Conservation (phyloP, 225 moss, liverwort and hornwort genomes). For the Ulota crispa region DNA sequence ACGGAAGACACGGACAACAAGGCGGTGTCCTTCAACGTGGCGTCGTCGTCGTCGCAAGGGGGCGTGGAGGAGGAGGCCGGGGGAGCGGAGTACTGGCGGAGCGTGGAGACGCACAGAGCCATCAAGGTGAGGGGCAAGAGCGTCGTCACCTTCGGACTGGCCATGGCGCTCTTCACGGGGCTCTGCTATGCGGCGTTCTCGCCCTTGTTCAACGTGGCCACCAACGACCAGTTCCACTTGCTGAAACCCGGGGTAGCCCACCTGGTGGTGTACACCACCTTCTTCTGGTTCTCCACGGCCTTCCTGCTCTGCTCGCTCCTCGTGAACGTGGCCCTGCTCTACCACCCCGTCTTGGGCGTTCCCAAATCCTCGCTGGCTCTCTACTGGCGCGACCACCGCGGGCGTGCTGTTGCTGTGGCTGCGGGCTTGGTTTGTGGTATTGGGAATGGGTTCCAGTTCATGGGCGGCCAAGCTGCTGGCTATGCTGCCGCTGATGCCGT, state of each 20-base stretch:
- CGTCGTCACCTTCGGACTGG: conserved; percentile 65
- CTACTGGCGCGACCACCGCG: conserved; percentile 60
- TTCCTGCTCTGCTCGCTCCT: conserved; percentile 61
- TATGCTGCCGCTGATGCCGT: conserved; percentile 98
- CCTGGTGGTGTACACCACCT: conserved; percentile 87
- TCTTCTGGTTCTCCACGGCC: conserved; percentile 90
- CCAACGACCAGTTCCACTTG: conserved; percentile 80
- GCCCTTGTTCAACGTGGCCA: conserved; percentile 91
- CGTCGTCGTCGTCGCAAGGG: conserved; percentile 10
- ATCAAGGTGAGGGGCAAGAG: conserved; percentile 69
- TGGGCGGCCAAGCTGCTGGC: conserved; percentile 99
- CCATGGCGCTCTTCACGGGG: conserved; percentile 76
- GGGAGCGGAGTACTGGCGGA: conserved; percentile 56
- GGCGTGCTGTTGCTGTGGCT: conserved; percentile 62
- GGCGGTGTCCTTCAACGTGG: conserved; percentile 10
- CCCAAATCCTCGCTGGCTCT: conserved; percentile 61
- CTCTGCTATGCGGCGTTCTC: conserved; percentile 83
- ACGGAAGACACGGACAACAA: conserved; percentile 6
- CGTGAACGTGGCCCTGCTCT: conserved; percentile 71
- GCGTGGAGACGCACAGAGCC: conserved; percentile 58
- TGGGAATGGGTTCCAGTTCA: conserved; percentile 96
- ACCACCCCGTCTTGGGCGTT: conserved; percentile 67
- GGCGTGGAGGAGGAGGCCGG: not conserved
- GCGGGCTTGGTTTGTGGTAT: conserved; percentile 80
- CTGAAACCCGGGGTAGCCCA: conserved; percentile 73